These are phyloP conservation scores for Litsea cubeba DNA, from an alignment of 164 flowering plant species.

Conservation along the genomic window DNA sequence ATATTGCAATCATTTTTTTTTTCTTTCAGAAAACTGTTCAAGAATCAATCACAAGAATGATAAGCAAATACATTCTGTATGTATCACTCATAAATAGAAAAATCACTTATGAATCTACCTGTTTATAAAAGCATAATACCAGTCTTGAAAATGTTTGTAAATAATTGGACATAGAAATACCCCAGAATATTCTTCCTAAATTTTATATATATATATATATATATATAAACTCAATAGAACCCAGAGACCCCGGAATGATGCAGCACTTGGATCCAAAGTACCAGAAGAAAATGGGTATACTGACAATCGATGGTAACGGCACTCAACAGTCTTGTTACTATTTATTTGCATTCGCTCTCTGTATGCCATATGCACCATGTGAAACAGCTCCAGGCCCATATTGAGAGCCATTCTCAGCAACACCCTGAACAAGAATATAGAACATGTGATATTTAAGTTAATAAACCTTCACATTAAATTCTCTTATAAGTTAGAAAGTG, in stretches of 20 bases:
- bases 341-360: constrained; percentile 17
- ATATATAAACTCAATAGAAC: neutral
- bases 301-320: neutral
- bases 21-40: neutral
- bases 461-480: neutral
- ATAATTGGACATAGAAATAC: neutral
- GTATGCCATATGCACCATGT: constrained; percentile 20
- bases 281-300: neutral
- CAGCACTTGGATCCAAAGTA: neutral
- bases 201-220: neutral
- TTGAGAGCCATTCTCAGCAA: constrained; percentile 17
- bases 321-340: neutral
- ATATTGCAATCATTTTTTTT: neutral
- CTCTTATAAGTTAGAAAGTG: neutral
- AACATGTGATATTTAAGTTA: neutral
- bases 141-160: neutral
- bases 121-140: neutral
- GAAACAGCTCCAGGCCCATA: constrained; percentile 20
- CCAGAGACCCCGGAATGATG: neutral
- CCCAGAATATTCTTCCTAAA: neutral
- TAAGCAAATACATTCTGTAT: neutral
- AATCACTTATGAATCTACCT: neutral
- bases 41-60: neutral
- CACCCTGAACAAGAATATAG: constrained; percentile 22
- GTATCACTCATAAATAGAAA: neutral